A percentile compares a stretch with the other conserved stretches of the same genome.
Evolutionary conservation across 495 filamentous ascomycete species (phyloP).

Genomic region (Bryoglossum gracile): DNA sequence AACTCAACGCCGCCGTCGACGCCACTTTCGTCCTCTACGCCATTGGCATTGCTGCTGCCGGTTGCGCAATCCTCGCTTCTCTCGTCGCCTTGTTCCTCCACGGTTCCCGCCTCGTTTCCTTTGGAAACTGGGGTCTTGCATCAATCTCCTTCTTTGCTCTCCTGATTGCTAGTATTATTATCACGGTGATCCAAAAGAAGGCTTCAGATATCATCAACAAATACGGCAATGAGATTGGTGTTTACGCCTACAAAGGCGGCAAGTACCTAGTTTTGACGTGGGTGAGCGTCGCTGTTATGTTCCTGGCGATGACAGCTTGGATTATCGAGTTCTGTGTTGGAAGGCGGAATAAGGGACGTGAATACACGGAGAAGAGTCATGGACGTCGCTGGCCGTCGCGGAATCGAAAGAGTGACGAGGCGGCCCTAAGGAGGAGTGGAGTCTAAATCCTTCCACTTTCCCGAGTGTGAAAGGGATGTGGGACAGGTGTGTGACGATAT

Average conservation of each 20-base stretch:
- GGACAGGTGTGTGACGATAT: no score
- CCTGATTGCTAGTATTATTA: slow-evolving; percentile 54
- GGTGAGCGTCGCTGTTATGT: slow-evolving; percentile 44
- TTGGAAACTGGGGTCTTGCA: slow-evolving; percentile 38
- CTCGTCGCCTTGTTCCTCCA: slow-evolving; percentile 35
- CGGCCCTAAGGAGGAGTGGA: slow-evolving; percentile 13
- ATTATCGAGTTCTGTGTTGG: slow-evolving; percentile 24
- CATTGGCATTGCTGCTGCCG: slow-evolving; percentile 51
- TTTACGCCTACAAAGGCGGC: slow-evolving; percentile 45
- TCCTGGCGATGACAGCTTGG: slow-evolving; percentile 37
- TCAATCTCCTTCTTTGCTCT: slow-evolving; percentile 27
- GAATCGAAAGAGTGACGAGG: slow-evolving; percentile 17
- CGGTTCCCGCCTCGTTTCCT: slow-evolving; percentile 30
- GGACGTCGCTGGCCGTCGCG: slow-evolving; percentile 9
- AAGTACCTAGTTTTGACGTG: slow-evolving; percentile 57
- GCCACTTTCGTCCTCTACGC: slow-evolving; percentile 60
- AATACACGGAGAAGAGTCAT: slow-evolving; percentile 16
- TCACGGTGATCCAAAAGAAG: slow-evolving; percentile 52
- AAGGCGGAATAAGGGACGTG: slow-evolving; percentile 6
- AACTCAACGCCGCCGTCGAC: slow-evolving; percentile 38
- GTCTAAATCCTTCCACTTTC: slow-evolving; percentile 11
- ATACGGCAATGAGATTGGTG: slow-evolving; percentile 46
- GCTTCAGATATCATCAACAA: slow-evolving; percentile 50
- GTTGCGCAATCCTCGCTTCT: slow-evolving; percentile 45
- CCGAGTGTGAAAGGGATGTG: no score